phyloP scores from a whole-genome alignment of 768 basidiomycete genomes.

The Vararia minispora region DNA sequence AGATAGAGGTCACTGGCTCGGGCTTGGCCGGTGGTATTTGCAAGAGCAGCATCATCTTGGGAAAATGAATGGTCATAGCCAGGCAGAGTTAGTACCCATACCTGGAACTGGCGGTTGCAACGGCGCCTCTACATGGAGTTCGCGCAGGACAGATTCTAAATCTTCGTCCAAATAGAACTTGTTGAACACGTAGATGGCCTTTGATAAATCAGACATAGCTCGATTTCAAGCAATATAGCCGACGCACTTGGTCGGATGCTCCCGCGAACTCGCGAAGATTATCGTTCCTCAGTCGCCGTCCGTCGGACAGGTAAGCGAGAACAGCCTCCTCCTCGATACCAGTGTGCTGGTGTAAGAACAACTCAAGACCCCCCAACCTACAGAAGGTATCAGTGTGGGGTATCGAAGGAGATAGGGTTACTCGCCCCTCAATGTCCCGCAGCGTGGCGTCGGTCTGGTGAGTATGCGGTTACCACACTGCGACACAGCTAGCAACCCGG shows the following conservation, averaged over 20 bases:
- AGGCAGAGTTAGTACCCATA: constrained; percentile 20
- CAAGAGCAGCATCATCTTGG: not conserved
- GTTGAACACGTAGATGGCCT: constrained; percentile 80
- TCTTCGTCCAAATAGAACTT: constrained; percentile 68
- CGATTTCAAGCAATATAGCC: not conserved
- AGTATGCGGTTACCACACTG: constrained; percentile 1
- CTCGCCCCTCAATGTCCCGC: constrained; percentile 65
- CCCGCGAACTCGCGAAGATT: constrained; percentile 72
- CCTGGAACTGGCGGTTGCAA: constrained; percentile 68
- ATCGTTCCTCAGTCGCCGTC: constrained; percentile 54
- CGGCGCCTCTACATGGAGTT: constrained; percentile 47
- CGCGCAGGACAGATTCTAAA: constrained; percentile 50
- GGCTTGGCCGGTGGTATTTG: not conserved
- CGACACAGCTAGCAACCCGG: not conserved
- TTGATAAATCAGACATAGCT: not conserved
- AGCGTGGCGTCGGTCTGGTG: constrained; percentile 47
- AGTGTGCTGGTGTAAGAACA: constrained; percentile 60
- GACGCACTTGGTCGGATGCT: constrained; percentile 59
- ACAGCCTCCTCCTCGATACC: constrained; percentile 60
- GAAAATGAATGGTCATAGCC: no score
- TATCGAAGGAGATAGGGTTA: not conserved
- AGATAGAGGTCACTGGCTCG: constrained; percentile 27
- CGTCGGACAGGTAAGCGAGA: constrained; percentile 73
- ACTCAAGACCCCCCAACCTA: constrained; percentile 59
- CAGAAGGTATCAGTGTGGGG: constrained; percentile 6